A percentile compares a stretch with the other conserved stretches of the same genome.
phyloP scores from a whole-genome alignment of 2,329 filamentous ascomycete species.

The Leptodontidium sp. region DNA sequence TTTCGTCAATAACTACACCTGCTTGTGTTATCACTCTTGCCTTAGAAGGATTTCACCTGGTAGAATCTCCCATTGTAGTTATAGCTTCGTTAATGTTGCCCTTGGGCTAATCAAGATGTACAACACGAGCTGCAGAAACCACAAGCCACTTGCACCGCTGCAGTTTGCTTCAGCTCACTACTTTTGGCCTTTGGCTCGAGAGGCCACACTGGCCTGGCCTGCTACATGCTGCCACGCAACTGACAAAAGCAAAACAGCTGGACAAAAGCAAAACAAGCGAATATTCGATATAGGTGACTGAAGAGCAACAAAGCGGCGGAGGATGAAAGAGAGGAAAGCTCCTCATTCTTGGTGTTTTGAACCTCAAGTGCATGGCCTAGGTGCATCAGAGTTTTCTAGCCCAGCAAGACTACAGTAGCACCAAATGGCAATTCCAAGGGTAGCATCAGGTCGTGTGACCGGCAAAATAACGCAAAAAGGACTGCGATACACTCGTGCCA shows the following conservation, averaged over 20 bases:
- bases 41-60: background rate
- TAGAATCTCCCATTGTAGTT: background rate
- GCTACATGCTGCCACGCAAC: no score
- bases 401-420: background rate
- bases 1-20: background rate
- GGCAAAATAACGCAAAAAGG: background rate
- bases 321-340: background rate
- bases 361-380: background rate
- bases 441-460: background rate
- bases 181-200: no score
- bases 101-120: background rate
- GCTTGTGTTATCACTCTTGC: background rate
- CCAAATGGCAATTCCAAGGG: background rate
- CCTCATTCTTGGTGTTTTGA: background rate
- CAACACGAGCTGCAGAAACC: no score
- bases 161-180: no score
- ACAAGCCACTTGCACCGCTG: no score
- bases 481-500: no score
- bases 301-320: no score
- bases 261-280: no score
- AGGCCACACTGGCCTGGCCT: no score
- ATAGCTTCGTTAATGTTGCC: background rate
- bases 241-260: no score
- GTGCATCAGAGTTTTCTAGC: conserved; percentile 11
- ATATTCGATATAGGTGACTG: no score